Base-by-base conservation (phyloP, 2,329 filamentous ascomycete species). In the Nemania sp. region DNA sequence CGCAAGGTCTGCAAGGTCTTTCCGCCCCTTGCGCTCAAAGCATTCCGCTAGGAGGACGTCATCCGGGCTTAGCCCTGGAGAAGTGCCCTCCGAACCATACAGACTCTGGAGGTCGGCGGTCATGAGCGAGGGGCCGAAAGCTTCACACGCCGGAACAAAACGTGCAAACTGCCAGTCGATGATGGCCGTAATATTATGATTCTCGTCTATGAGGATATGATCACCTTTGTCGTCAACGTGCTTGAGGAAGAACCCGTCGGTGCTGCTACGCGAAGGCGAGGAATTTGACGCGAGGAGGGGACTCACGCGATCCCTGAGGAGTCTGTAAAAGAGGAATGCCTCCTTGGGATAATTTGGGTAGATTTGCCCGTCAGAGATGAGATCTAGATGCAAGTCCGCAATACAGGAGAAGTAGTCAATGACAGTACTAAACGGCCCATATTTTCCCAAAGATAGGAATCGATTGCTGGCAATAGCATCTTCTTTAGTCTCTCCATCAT, bases 111-210 rank as follows among this genome's bases (percentile, higher is more conserved):
- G 9, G 34, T 52, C 42, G 26, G 33, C 49, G 1, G 49, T 52
- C 6, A 52, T 2, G 12, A 52, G 17, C 8, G 49, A 52, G 14
- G 49, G 49, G 9, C 49, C 49, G 12, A 52, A 51, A 20, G 49
- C 41, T n/a, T 51, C 49, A 26, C 49, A 51, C 14, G 49, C 49
- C 2, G 41, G 40, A 37, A 59, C 64, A 6, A 67, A 66, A 37
- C 67, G 56, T 12, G 70, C 66, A 61, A 64, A 71, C 54, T 73
- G 65, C 72, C 71, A 75, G 57, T 75, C 72, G 26, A 75, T 66
- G 40, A 75, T 68, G 6, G 67, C 72, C 5, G 68, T 73, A 26
- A 74, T 70, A 23, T 70, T 70, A 48, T 64, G 72, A 4, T 70
- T 51, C 11, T 71, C 59, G 47, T 75, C 66, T 14, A 60, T 61